Evolutionary conservation across 441 rosid genomes (phyloP).

Genomic region (Gossypium davidsonii): DNA sequence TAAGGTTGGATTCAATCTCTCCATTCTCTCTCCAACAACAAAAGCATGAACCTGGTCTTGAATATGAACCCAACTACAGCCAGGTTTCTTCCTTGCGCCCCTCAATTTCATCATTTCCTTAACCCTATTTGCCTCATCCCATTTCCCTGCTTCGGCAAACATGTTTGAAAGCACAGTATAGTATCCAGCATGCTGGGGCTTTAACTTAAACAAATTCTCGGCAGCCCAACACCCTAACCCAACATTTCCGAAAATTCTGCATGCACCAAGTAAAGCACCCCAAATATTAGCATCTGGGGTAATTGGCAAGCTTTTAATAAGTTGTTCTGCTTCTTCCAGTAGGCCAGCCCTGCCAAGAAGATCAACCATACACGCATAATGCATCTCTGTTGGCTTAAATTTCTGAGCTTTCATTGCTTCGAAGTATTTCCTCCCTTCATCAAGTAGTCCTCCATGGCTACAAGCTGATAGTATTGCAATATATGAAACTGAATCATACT

Average conservation of each 20-base stretch:
- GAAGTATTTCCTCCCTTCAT: constrained; percentile 33
- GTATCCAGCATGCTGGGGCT: constrained; percentile 33
- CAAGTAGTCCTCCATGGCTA: constrained; percentile 38
- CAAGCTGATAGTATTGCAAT: constrained; percentile 39
- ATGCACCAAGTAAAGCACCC: constrained; percentile 42
- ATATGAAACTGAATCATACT: constrained; percentile 32
- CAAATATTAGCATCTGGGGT: constrained; percentile 32
- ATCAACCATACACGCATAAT: constrained; percentile 43
- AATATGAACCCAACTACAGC: constrained; percentile 39
- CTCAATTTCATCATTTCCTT: constrained; percentile 34
- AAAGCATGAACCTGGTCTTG: constrained; percentile 23
- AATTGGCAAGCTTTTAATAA: constrained; percentile 24
- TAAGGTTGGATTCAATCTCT: constrained; percentile 15
- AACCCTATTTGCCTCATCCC: constrained; percentile 37
- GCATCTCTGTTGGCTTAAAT: constrained; percentile 31
- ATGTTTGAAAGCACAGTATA: constrained; percentile 31
- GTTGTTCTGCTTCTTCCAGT: constrained; percentile 27
- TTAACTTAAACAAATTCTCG: constrained; percentile 29
- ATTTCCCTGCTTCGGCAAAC: constrained; percentile 37
- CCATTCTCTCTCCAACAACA: constrained; percentile 23
- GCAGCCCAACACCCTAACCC: constrained; percentile 39
- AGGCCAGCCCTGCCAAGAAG: constrained; percentile 42
- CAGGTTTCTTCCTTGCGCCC: constrained; percentile 33
- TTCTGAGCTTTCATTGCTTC: constrained; percentile 25
- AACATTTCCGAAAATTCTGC: constrained; percentile 32